Evolutionary conservation across 1,139 yeast species (phyloP).

Genomic region (Hemisphaericaspora xylofermentans): DNA sequence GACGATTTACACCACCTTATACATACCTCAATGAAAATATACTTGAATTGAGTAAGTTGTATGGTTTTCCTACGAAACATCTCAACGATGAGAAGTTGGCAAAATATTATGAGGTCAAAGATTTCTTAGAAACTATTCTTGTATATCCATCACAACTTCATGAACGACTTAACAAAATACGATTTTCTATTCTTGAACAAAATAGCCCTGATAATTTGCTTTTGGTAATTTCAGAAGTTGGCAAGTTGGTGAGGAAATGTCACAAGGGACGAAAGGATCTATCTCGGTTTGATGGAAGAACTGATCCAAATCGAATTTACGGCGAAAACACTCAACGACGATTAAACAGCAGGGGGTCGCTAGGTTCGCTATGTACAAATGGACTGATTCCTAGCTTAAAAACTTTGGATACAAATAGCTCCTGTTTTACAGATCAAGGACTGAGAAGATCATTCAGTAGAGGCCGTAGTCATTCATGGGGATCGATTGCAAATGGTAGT

Average conservation of each 20-base stretch:
- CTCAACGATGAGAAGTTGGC: background rate
- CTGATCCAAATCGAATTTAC: background rate
- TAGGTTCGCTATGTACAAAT: background rate
- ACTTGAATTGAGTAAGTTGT: background rate
- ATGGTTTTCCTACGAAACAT: background rate
- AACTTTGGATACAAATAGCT: background rate
- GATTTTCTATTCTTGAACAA: background rate
- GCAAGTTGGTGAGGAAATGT: background rate
- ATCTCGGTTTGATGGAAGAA: background rate
- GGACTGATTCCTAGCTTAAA: background rate
- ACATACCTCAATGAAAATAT: background rate
- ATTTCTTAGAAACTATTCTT: background rate
- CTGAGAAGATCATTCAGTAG: background rate
- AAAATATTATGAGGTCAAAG: background rate
- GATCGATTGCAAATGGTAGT: background rate
- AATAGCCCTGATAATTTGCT: background rate
- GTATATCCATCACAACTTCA: background rate
- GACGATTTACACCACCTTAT: background rate
- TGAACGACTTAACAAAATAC: background rate
- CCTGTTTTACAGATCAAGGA: background rate
- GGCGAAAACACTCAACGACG: background rate
- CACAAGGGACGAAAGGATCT: background rate
- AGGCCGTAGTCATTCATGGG: background rate
- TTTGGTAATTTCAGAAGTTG: background rate
- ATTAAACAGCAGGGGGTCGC: background rate